These are phyloP conservation scores for Leccinellum luteum DNA, from an alignment of 768 basidiomycete genomes.

Conservation along the genomic window DNA sequence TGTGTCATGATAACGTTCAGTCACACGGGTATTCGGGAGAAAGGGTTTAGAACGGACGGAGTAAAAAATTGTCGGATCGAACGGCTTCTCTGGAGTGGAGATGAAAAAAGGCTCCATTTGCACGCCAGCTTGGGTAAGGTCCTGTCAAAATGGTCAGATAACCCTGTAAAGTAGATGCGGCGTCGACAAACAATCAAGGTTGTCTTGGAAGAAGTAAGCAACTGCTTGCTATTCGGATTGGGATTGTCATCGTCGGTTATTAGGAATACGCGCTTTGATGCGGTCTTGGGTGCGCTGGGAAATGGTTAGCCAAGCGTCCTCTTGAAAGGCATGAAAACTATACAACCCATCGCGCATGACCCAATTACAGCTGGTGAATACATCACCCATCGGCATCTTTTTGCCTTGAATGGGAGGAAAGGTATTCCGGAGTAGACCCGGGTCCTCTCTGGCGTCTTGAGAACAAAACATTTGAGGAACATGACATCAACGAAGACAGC, in stretches of 20 bases:
- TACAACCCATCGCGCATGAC: slow-evolving; percentile 80
- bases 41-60: slow-evolving; percentile 46
- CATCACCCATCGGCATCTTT: slow-evolving; percentile 79
- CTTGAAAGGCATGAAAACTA: slow-evolving; percentile 15
- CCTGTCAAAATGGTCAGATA: slow-evolving; percentile 43
- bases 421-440: slow-evolving; percentile 48
- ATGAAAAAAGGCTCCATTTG: slow-evolving; percentile 90
- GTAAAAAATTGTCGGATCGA: slow-evolving; percentile 76
- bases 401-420: slow-evolving; percentile 63
- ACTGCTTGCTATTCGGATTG: slow-evolving; percentile 51
- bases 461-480: slow-evolving; percentile 3
- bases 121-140: slow-evolving; percentile 76
- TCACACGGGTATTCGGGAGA: neutral
- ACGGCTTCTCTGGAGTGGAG: slow-evolving; percentile 59
- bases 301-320: neutral
- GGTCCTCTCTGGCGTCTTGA: slow-evolving; percentile 66
- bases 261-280: slow-evolving; percentile 89
- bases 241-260: slow-evolving; percentile 73
- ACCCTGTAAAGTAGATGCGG: neutral
- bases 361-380: slow-evolving; percentile 89
- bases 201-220: slow-evolving; percentile 67
- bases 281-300: slow-evolving; percentile 76
- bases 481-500: neutral
- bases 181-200: slow-evolving; percentile 56
- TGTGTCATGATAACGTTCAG: slow-evolving; percentile 26